Evolutionary conservation across 1,284 basidiomycete genomes (phyloP), one percentile per base, ranked within the genome.

Genomic region (Ustilago crameri): DNA sequence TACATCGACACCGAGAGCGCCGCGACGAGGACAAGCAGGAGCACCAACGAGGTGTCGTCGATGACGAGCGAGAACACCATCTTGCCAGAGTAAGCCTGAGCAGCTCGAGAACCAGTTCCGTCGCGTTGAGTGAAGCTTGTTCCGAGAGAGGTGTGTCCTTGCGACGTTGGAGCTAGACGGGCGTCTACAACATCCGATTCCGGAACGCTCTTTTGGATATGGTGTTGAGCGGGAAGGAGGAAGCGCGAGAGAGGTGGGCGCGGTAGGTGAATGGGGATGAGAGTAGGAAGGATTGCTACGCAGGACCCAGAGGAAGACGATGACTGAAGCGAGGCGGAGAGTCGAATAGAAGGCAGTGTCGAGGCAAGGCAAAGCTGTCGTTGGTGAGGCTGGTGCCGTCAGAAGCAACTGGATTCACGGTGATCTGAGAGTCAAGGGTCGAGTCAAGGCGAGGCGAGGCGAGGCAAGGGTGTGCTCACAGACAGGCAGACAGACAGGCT

Each of bases 51-150:
- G 35, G 71, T 70, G 57, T 80, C 76, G 58, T 80, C 79, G 41
- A 80, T 73, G 55, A 79, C 65, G 26, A 80, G 56, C 10, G 75
- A 76, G 37, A 74, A 42, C 27, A 30, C 64, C 78, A 79, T 80
- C 4, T 34, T 69, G 59, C 5, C 30, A n/a, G 35, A 37, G 35
- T n/a, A 12, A 30, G 30, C 30, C 12, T 12, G 30, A 30, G 30
- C 30, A 30, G 30, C 30, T 30, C 12, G 30, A 30, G 5, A 12
- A 20, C 4, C 22, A 18, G 15, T 38, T 27, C 23, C 12, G 26
- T 17, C 20, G 15, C 22, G 51, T 18, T 20, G 43, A 14, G n/a
- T n/a, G n/a, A n/a, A 30, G 48, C 20, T 26, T 35, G 37, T 38
- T 47, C 18, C 20, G 30, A 17, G 5, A n/a, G 35, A 38, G 22